A percentile compares a stretch with the other conserved stretches of the same genome.
These are phyloP conservation scores for Dianthus caryophyllus DNA, from an alignment of 148 eudicot genomes.

Conservation along the genomic window DNA sequence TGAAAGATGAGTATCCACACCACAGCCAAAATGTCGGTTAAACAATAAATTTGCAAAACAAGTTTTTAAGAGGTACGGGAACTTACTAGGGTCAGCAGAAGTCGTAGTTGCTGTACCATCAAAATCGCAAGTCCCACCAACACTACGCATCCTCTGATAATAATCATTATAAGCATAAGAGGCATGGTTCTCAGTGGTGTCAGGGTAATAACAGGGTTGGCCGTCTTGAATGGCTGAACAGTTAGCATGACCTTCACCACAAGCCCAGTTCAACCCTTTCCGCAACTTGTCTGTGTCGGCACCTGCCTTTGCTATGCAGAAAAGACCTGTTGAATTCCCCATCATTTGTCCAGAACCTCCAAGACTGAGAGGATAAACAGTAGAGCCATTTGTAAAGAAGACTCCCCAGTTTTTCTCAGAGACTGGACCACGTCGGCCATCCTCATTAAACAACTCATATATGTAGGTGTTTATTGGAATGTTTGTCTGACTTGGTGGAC, in stretches of 20 bases:
- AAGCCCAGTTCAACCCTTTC: slow-evolving; percentile 85
- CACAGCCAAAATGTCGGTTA: too few species aligned
- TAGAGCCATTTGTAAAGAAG: slow-evolving; percentile 60
- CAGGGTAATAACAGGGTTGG: slow-evolving; percentile 67
- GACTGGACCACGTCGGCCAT: slow-evolving; percentile 62
- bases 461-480: slow-evolving; percentile 78
- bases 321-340: slow-evolving; percentile 51
- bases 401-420: slow-evolving; percentile 82
- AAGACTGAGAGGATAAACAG: slow-evolving; percentile 60
- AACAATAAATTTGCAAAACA: not conserved
- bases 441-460: slow-evolving; percentile 87
- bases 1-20: too few species aligned
- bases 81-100: slow-evolving; percentile 81
- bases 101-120: slow-evolving; percentile 75
- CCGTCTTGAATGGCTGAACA: slow-evolving; percentile 84
- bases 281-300: slow-evolving; percentile 55
- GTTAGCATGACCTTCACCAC: slow-evolving; percentile 83
- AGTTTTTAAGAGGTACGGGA: not conserved
- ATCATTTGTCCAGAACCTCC: slow-evolving; percentile 28
- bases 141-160: slow-evolving; percentile 69
- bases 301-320: slow-evolving; percentile 64
- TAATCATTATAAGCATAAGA: slow-evolving; percentile 94
- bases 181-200: slow-evolving; percentile 82
- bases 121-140: slow-evolving; percentile 92
- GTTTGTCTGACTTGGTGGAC: slow-evolving; percentile 75